Conservation (phyloP, 148 eudicot genomes). For the Rhododendron kiyosumense region DNA sequence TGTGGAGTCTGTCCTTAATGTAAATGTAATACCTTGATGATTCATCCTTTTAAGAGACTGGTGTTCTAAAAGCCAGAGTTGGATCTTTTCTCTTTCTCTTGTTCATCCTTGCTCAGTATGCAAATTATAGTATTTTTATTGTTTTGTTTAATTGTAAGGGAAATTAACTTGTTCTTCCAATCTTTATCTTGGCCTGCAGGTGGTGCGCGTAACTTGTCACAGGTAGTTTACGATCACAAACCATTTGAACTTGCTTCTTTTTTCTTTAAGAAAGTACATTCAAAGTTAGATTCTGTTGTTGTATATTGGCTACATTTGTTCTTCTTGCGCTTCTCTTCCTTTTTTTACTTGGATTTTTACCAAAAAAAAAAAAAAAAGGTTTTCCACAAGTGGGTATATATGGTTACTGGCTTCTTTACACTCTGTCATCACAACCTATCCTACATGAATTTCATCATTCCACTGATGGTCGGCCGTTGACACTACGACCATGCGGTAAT, state of each 20-base stretch:
- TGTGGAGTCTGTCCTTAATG: neutral
- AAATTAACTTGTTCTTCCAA: neutral
- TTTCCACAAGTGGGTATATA: neutral
- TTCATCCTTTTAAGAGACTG: neutral
- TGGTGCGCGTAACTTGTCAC: conserved; percentile 21
- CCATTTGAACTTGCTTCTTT: neutral
- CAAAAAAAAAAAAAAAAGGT: neutral
- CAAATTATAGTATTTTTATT: neutral
- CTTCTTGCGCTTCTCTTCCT: neutral
- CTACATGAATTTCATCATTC: neutral
- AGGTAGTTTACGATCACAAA: conserved; percentile 28
- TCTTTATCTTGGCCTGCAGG: conserved; percentile 27
- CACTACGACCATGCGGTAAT: neutral
- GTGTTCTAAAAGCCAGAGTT: neutral
- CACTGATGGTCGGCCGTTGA: neutral
- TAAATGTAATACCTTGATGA: neutral
- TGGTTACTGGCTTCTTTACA: neutral
- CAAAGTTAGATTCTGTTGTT: neutral
- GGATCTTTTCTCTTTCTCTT: neutral
- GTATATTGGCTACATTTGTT: neutral
- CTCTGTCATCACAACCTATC: neutral
- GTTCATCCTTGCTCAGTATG: neutral
- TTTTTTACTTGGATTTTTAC: neutral
- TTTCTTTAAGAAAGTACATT: neutral
- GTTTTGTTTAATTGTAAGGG: neutral